Evolutionary conservation across 768 basidiomycete species (phyloP), one percentile per base, ranked within the genome.

Genomic region (Phylloporus sp.): DNA sequence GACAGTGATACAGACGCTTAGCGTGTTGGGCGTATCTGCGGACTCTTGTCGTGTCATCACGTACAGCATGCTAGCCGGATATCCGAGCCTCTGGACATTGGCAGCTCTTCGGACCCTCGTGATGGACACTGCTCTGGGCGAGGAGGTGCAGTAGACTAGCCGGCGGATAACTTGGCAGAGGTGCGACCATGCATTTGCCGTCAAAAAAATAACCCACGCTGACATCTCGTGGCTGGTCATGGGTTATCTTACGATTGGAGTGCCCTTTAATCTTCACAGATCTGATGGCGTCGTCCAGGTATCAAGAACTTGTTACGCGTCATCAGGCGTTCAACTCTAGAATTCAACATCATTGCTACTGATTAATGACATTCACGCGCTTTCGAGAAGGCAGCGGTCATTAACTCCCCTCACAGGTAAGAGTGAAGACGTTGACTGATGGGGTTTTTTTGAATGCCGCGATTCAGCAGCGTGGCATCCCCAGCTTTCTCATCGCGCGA

Each of bases 201-300:
- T 6, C n/a, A 22, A 42, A 12, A 42, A 12, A 27, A 18, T 28
- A n/a, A n/a, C 9, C 7, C 34, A 35, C 29, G 5, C 24, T n/a
- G n/a, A n/a, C 6, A 28, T 23, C 34, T 43, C 36, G 36, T n/a
- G 16, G 16, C 47, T 56, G 45, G 31, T 55, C 53, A 43, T 36
- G 40, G 27, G 26, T 46, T 26, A 16, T 47, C 12, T 4, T n/a
- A 32, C 22, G n/a, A n/a, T n/a, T n/a, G n/a, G n/a, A n/a, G n/a
- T 31, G 15, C 28, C 45, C 26, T 43, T 42, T 36, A 59, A 44
- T 43, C 41, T 41, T 59, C 47, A 38, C 46, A 49, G 39, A 54
- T 59, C 43, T 46, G 44, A 47, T 36, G 47, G 44, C 12, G 18
- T 49, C 12, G 18, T 49, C 10, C 48, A 42, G 47, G 20, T 29